Conservation (phyloP, 129 eudicot species). For the Mikania micrantha region DNA sequence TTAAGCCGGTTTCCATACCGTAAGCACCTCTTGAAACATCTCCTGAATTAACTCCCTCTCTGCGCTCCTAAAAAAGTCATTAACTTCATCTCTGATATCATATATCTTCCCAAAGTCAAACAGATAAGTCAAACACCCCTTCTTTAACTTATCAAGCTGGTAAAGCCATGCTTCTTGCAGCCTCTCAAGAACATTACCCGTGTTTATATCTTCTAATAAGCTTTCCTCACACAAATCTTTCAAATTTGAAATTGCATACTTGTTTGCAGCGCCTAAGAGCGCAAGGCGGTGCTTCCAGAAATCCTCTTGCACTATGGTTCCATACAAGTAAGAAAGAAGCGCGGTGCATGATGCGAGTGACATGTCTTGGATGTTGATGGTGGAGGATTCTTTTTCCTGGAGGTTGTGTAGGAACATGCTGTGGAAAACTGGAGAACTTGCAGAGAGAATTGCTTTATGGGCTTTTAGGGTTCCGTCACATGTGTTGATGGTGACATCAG, state of each 20-base stretch:
- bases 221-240: slow-evolving; percentile 89
- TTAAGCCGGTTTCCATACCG: slow-evolving; percentile 54
- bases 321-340: slow-evolving; percentile 66
- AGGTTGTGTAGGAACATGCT: slow-evolving; percentile 86
- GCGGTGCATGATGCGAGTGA: slow-evolving; percentile 75
- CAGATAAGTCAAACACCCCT: slow-evolving; percentile 71
- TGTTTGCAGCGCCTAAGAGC: slow-evolving; percentile 74
- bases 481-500: slow-evolving; percentile 82
- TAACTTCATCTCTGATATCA: slow-evolving; percentile 74
- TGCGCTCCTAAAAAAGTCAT: slow-evolving; percentile 51
- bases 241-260: slow-evolving; percentile 55
- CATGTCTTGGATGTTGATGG: slow-evolving; percentile 72
- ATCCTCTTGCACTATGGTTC: slow-evolving; percentile 58
- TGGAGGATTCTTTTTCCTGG: slow-evolving; percentile 85
- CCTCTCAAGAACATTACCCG: slow-evolving; percentile 84
- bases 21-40: slow-evolving; percentile 75
- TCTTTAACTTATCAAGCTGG: slow-evolving; percentile 72
- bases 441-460: slow-evolving; percentile 82
- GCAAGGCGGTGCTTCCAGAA: slow-evolving; percentile 89
- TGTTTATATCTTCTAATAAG: slow-evolving; percentile 71
- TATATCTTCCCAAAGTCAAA: slow-evolving; percentile 89
- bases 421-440: slow-evolving; percentile 85
- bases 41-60: slow-evolving; percentile 63
- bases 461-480: slow-evolving; percentile 54
- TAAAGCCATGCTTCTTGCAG: slow-evolving; percentile 97